phyloP scores from a whole-genome alignment of 768 basidiomycete genomes.

The Leccinum disarticulatum region DNA sequence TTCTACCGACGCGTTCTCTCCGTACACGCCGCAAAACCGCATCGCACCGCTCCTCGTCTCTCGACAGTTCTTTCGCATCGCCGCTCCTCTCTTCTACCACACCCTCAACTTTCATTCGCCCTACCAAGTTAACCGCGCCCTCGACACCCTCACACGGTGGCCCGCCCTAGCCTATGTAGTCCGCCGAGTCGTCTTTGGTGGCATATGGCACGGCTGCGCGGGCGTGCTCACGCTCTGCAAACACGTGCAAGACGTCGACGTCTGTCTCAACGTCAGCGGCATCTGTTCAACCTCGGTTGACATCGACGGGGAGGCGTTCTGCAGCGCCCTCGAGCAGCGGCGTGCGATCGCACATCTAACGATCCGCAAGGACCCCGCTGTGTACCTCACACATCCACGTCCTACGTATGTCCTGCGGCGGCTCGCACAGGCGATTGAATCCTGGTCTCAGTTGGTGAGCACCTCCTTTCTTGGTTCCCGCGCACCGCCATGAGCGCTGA shows the following conservation, averaged over 20 bases:
- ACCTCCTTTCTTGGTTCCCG: neutral
- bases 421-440: constrained; percentile 43
- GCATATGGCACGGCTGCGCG: constrained; percentile 41
- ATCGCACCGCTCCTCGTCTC: constrained; percentile 52
- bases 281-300: constrained; percentile 3
- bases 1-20: constrained; percentile 24
- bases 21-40: constrained; percentile 19
- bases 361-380: constrained; percentile 49
- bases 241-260: constrained; percentile 39
- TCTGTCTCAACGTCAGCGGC: constrained; percentile 28
- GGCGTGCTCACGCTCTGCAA: constrained; percentile 37
- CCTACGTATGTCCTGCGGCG: constrained; percentile 44
- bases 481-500: neutral
- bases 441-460: constrained; percentile 52
- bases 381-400: constrained; percentile 56
- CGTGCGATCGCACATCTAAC: constrained; percentile 45
- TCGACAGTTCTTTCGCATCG: constrained; percentile 53
- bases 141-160: constrained; percentile 36
- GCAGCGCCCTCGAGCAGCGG: constrained; percentile 39
- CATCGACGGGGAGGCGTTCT: constrained; percentile 37
- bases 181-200: constrained; percentile 41
- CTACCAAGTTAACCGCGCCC: constrained; percentile 38
- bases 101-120: constrained; percentile 45
- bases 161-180: constrained; percentile 42
- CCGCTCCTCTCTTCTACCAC: constrained; percentile 57